A percentile compares a stretch with the other conserved stretches of the same genome.
Evolutionary conservation across 2,329 filamentous ascomycete genomes (phyloP).

Genomic region (Pseudogymnoascus sp.): DNA sequence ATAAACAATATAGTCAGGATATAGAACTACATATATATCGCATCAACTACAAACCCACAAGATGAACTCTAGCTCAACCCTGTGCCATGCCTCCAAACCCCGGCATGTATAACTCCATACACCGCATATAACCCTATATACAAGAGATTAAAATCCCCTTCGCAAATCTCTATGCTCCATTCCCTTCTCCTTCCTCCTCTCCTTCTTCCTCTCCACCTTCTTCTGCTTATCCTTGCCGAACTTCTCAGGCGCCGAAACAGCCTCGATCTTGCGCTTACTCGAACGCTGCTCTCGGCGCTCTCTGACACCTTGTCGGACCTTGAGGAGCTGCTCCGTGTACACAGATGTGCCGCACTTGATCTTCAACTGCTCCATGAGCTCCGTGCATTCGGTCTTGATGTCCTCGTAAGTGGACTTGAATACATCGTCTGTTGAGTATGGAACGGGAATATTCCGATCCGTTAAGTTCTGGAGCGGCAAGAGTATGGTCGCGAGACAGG

Average conservation of each 20-base stretch:
- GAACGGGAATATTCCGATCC: slow-evolving; percentile 65
- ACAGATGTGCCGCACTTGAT: slow-evolving; percentile 73
- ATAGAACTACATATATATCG: slow-evolving; percentile 8
- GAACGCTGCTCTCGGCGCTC: slow-evolving; percentile 65
- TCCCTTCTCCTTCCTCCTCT: slow-evolving; percentile 71
- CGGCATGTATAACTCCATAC: slow-evolving; percentile 4
- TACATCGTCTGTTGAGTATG: slow-evolving; percentile 61
- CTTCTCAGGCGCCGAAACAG: slow-evolving; percentile 72
- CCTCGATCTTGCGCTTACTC: slow-evolving; percentile 83
- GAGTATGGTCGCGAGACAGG: slow-evolving; percentile 58
- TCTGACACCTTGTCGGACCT: slow-evolving; percentile 66
- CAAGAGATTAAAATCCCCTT: slow-evolving; percentile 16
- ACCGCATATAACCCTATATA: background rate
- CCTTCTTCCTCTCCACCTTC: slow-evolving; percentile 78
- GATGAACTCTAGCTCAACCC: background rate
- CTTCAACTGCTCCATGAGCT: slow-evolving; percentile 76
- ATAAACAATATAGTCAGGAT: slow-evolving; percentile 9
- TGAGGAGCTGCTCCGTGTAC: slow-evolving; percentile 68
- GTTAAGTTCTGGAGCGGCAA: slow-evolving; percentile 75
- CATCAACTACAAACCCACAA: background rate
- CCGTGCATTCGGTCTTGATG: slow-evolving; percentile 64
- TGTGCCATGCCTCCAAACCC: background rate
- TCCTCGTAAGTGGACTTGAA: slow-evolving; percentile 65
- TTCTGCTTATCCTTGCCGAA: slow-evolving; percentile 72
- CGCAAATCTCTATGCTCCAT: slow-evolving; percentile 64